Conservation (phyloP, 371 early-diverging fungal genomes). For the Mucor circinelloides region DNA sequence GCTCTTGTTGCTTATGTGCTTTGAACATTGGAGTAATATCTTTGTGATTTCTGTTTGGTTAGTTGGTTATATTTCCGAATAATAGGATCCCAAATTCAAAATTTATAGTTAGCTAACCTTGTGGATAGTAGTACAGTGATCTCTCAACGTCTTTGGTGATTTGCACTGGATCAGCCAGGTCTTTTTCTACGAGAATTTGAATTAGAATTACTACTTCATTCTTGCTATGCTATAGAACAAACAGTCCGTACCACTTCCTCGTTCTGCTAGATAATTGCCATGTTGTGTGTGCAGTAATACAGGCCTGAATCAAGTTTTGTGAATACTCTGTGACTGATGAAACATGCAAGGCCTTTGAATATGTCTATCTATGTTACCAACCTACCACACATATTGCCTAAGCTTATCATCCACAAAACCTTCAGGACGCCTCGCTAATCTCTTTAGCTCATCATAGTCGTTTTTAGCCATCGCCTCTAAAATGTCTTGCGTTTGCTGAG, state of each 20-base stretch:
- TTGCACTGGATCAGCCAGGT: constrained; percentile 50
- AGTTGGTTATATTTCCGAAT: background rate
- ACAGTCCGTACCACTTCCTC: constrained; percentile 43
- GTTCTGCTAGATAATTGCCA: constrained; percentile 52
- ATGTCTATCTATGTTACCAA: background rate
- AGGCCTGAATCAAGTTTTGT: constrained; percentile 33
- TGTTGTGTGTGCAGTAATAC: constrained; percentile 55
- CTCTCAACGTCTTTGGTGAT: constrained; percentile 54
- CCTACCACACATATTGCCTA: constrained; percentile 47
- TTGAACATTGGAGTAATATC: constrained; percentile 50
- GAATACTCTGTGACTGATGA: background rate
- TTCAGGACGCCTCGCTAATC: constrained; percentile 36
- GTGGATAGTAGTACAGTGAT: constrained; percentile 55
- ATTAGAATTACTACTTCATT: background rate
- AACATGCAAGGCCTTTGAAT: background rate
- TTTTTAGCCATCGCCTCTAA: constrained; percentile 32
- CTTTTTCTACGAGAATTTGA: constrained; percentile 34
- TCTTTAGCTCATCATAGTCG: constrained; percentile 32
- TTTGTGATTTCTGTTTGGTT: constrained; percentile 9
- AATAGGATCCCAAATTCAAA: background rate
- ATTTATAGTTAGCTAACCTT: constrained; percentile 28
- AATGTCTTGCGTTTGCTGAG: constrained; percentile 35
- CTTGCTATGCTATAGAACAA: background rate
- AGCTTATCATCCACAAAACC: constrained; percentile 44
- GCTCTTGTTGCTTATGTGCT: constrained; percentile 50